These are phyloP conservation scores for Calocera viscosa DNA, from an alignment of 768 basidiomycete genomes.

Conservation along the genomic window DNA sequence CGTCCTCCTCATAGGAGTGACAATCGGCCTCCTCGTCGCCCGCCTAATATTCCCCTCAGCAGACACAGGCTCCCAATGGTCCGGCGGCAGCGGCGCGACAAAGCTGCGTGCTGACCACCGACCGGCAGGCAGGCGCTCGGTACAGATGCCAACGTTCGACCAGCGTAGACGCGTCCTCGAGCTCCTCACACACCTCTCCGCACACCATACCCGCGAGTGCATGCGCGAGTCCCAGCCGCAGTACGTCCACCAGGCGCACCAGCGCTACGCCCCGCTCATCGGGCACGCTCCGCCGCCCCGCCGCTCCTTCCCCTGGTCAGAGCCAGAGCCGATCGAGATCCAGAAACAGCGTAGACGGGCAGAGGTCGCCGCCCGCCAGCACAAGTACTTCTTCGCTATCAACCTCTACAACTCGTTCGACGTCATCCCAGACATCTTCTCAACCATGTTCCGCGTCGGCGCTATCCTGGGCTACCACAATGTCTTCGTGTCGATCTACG, in stretches of 20 bases:
- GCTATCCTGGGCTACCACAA: slow-evolving; percentile 93
- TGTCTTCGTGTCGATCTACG: slow-evolving; percentile 96
- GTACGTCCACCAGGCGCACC: slow-evolving; percentile 71
- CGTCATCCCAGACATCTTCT: slow-evolving; percentile 92
- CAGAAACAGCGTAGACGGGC: slow-evolving; percentile 26
- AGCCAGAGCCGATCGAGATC: slow-evolving; percentile 29
- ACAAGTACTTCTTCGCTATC: slow-evolving; percentile 99
- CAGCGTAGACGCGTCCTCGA: slow-evolving; percentile 80
- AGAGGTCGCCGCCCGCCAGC: slow-evolving; percentile 37
- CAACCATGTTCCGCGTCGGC: slow-evolving; percentile 87
- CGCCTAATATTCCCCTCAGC: slow-evolving; percentile 23
- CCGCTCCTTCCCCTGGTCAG: slow-evolving; percentile 34
- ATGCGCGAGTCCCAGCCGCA: slow-evolving; percentile 70
- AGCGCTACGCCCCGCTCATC: slow-evolving; percentile 73
- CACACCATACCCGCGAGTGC: slow-evolving; percentile 89
- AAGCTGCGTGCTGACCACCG: no score
- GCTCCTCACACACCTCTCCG: slow-evolving; percentile 71
- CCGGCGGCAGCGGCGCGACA: no score
- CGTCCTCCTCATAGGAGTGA: slow-evolving; percentile 42
- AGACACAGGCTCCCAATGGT: neutral
- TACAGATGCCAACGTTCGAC: slow-evolving; percentile 56
- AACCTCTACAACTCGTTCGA: slow-evolving; percentile 99
- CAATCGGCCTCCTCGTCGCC: slow-evolving; percentile 49
- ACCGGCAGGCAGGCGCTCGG: no score
- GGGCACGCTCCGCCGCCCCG: slow-evolving; percentile 55